Percentiles rank a stretch among this genome's conserved stretches.
phyloP scores from a whole-genome alignment of 768 basidiomycete species.

The Clitopilus passeckerianus region DNA sequence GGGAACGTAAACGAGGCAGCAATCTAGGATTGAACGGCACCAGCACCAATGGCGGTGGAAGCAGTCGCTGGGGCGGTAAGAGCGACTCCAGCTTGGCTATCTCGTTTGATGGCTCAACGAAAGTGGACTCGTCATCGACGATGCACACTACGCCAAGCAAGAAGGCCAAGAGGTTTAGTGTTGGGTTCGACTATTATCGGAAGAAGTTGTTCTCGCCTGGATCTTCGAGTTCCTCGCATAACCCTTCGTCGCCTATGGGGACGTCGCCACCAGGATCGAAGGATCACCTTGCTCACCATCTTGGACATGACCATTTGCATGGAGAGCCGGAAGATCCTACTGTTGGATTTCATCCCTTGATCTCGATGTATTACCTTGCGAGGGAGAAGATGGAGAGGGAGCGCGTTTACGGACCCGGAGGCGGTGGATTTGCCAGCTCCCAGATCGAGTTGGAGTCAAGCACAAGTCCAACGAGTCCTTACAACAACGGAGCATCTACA shows the following conservation, averaged over 20 bases:
- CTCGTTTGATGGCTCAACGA: conserved; percentile 48
- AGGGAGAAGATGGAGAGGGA: conserved; percentile 96
- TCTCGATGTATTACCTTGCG: conserved; percentile 95
- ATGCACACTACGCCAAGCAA: conserved; percentile 36
- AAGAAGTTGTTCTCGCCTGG: conserved; percentile 80
- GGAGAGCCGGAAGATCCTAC: conserved; percentile 76
- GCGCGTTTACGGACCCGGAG: conserved; percentile 86
- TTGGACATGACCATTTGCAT: conserved; percentile 37
- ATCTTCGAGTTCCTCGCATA: conserved; percentile 21
- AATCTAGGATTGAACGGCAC: conserved; percentile 26
- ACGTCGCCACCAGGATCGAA: conserved; percentile 60
- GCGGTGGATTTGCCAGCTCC: conserved; percentile 91
- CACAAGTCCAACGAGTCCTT: conserved; percentile 7
- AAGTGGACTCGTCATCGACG: conserved; percentile 24
- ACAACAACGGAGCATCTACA: conserved; percentile 9
- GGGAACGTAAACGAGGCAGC: conserved; percentile 64
- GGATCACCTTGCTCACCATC: conserved; percentile 41
- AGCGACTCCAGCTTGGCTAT: conserved; percentile 70
- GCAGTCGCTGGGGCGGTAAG: conserved; percentile 46
- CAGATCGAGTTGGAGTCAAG: conserved; percentile 55
- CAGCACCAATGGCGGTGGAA: conserved; percentile 30
- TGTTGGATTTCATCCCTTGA: conserved; percentile 87
- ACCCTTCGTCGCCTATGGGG: conserved; percentile 33
- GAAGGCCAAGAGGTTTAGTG: conserved; percentile 81
- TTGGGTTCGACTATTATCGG: conserved; percentile 88